Evolutionary conservation across 2,329 filamentous ascomycete species (phyloP), one percentile per base, ranked within the genome.

Genomic region (Aspergillus bombycis): DNA sequence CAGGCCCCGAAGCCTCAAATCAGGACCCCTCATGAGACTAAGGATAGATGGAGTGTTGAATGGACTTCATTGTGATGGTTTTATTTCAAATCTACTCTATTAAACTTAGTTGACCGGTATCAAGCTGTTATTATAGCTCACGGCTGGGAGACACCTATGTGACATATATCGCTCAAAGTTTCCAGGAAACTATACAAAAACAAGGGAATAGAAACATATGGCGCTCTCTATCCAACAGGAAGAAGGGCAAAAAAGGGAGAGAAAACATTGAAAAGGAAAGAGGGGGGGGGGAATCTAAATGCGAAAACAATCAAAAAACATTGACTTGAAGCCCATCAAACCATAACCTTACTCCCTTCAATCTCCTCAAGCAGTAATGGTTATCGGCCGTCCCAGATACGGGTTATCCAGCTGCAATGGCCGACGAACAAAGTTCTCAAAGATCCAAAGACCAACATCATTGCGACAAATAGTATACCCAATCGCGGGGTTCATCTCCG

Each of bases 381-480:
- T 53, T 34, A 23, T 21, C 14, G 50, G 28, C 19, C 1, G 50
- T 34, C 50, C 50, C 16, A 53, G 10, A 34, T 32, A 53, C 16
- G 28, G 50, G 28, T 53, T 53, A 11, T 53, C 50, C 26, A n/a
- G 28, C 9, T 53, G 50, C 16, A 53, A n/a, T 8, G 50, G 16
- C 26, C 50, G 28, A 53, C 32, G 32, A 34, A 54, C 30, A 3
- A 54, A 34, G 7, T 38, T 32, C 53, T 64, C 65, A 69, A 72
- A 78, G 30, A 79, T 72, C 72, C 75, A 79, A 59, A 67, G 62
- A 1, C 76, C 75, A 46, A 78, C 74, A 70, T 78, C 76, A 32
- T 73, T 74, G 38, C 77, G 66, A 14, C 69, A 67, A 57, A 79
- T 76, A 6, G 65, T 71, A 67, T 77, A 80, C 8, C 77, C 77